Conservation (phyloP, 176 grass and related monocot genomes). For the Urochloa ruziziensis region DNA sequence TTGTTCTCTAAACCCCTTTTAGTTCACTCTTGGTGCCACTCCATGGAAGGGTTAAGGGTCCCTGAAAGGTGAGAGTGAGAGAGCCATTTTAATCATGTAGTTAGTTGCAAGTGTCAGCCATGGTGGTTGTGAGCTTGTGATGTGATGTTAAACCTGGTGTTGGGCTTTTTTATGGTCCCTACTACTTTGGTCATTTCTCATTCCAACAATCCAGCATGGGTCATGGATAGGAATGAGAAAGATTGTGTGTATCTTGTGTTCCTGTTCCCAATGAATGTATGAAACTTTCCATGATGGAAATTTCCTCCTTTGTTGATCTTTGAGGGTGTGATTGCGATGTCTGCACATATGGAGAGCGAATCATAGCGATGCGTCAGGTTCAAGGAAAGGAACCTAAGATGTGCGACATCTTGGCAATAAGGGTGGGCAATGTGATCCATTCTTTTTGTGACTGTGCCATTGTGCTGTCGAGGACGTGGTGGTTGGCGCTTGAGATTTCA, state of each 20-base stretch:
- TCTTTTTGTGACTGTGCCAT: not conserved
- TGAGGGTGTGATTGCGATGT: not conserved
- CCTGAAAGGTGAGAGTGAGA: constrained; percentile 41
- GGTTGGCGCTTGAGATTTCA: not conserved
- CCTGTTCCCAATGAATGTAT: constrained; percentile 22
- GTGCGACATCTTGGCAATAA: not conserved
- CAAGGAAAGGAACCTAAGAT: constrained; percentile 21
- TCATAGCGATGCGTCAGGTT: constrained; percentile 19
- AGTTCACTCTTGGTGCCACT: constrained; percentile 35
- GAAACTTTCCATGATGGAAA: constrained; percentile 12
- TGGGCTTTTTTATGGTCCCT: constrained; percentile 31
- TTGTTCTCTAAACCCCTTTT: constrained; percentile 22
- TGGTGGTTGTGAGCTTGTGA: constrained; percentile 40
- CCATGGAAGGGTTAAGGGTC: constrained; percentile 40
- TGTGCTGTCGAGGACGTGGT: not conserved
- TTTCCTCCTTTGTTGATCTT: not conserved
- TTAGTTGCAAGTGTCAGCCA: constrained; percentile 38
- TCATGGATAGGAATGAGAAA: constrained; percentile 34
- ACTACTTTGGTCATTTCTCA: constrained; percentile 18
- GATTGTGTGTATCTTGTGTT: constrained; percentile 28
- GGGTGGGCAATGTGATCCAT: not conserved
- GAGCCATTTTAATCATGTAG: constrained; percentile 38
- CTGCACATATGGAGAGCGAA: not conserved
- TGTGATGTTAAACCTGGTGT: constrained; percentile 24
- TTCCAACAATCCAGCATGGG: constrained; percentile 17